phyloP scores from a whole-genome alignment of 306 rosid genomes.

The Citrullus colocynthis region DNA sequence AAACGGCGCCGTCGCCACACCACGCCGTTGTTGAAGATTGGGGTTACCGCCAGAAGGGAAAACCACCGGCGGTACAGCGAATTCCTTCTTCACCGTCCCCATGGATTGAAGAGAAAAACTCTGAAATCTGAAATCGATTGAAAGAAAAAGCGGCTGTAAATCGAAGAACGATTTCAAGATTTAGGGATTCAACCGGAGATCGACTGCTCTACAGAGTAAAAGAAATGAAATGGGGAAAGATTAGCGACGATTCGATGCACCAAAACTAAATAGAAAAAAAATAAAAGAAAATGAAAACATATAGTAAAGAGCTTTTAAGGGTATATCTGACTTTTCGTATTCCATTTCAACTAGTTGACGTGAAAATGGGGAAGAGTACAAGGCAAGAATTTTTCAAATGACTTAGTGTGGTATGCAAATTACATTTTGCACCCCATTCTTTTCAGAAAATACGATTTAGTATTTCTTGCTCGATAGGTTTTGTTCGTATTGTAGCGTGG shows the following conservation, averaged over 20 bases:
- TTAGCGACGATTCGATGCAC: neutral
- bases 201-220: neutral
- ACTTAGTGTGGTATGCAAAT: neutral
- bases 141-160: neutral
- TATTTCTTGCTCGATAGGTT: neutral
- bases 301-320: neutral
- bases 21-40: conserved; percentile 51
- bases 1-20: conserved; percentile 65
- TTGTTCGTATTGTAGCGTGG: neutral
- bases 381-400: neutral
- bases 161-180: neutral
- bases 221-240: neutral
- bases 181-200: neutral
- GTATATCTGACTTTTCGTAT: neutral
- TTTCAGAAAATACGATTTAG: neutral
- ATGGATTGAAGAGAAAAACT: neutral
- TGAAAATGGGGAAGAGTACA: neutral
- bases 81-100: conserved; percentile 39
- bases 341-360: neutral
- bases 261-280: too few species aligned
- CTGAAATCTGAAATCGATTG: neutral
- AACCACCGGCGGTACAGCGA: conserved; percentile 77
- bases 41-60: conserved; percentile 72
- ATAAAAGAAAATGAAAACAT: neutral
- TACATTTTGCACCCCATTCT: neutral